Base-by-base conservation (phyloP, 768 basidiomycete species). In the Lactarius tabidus region DNA sequence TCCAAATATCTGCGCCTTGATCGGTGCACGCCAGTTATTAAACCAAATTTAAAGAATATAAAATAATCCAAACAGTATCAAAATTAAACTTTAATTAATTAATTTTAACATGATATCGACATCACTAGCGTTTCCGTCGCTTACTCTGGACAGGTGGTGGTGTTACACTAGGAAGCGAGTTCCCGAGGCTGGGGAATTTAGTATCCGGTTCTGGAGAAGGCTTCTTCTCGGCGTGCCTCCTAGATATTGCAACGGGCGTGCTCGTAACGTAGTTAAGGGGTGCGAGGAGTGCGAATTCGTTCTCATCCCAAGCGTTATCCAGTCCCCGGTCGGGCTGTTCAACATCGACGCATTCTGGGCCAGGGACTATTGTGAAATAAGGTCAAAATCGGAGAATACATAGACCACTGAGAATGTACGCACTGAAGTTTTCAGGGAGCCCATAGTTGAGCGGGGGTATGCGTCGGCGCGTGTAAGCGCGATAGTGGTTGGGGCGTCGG, bases 361-460 rank as follows among this genome's bases (percentile, higher is more conserved):
- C 54, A 18, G 54, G 54, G 18, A 55, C 54, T 55, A 35, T 33
- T 55, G 31, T 12, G 23, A 14, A 48, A 23, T 23, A 15, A 23
- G 31, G 33, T 33, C 54, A 55, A 3, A 54, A 33, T 31, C 17
- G 33, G 29, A 29, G 14, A 54, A 17, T 8, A 8, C 31, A n/a
- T n/a, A 20, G 3, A 29, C 28, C 29, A 31, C 31, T 3, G 23
- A 26, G 9, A 54, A 31, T 17, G 36, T n/a, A 26, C 56, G 29
- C 56, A 57, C 56, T 33, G 7, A 57, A 57, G 36, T 38, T 23
- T 17, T 26, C 20, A 28, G 56, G 36, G 56, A 57, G 56, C 4
- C 48, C 48, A 23, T 60, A 60, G 59, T 60, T 35, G 23, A 60
- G 59, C 35, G 33, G 38, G 23, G 48, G 59, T 17, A 60, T 60